Percentiles rank a stretch among this genome's conserved stretches.
These are phyloP conservation scores for Tardiomyces digboiensis DNA, from an alignment of 1,139 yeast genomes.

Conservation along the genomic window DNA sequence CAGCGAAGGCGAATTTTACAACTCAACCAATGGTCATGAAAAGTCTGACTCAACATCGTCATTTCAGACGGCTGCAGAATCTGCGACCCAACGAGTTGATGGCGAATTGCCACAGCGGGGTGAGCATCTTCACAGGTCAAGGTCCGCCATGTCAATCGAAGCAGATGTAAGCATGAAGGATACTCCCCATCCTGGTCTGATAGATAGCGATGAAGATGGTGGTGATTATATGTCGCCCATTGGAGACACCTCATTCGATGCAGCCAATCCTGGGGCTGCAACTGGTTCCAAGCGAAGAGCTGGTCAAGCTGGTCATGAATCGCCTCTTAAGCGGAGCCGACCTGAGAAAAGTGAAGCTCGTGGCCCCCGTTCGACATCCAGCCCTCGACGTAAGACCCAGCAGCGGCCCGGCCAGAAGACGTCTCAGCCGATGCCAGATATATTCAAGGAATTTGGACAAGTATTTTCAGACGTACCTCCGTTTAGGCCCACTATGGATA, in stretches of 20 bases:
- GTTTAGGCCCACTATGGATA: background rate
- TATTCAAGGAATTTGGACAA: background rate
- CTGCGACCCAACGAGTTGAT: too few species aligned
- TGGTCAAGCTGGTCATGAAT: background rate
- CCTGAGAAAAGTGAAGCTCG: too few species aligned
- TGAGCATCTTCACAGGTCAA: too few species aligned
- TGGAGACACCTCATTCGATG: background rate
- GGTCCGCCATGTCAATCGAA: too few species aligned
- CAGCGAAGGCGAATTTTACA: background rate
- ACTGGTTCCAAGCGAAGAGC: background rate
- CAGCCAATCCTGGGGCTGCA: background rate
- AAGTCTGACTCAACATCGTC: background rate
- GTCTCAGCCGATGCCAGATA: background rate
- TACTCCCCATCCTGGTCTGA: too few species aligned
- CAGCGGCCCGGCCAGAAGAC: too few species aligned
- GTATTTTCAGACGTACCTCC: background rate
- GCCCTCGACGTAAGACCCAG: too few species aligned
- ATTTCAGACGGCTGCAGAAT: background rate
- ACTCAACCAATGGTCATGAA: background rate
- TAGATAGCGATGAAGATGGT: too few species aligned
- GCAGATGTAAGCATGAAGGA: too few species aligned
- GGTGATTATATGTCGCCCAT: background rate
- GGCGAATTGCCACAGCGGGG: too few species aligned
- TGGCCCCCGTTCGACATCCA: too few species aligned
- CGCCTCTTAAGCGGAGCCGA: background rate